These are phyloP conservation scores for Pseudopithomyces chartarum DNA, from an alignment of 2,329 filamentous ascomycete genomes.

Conservation along the genomic window DNA sequence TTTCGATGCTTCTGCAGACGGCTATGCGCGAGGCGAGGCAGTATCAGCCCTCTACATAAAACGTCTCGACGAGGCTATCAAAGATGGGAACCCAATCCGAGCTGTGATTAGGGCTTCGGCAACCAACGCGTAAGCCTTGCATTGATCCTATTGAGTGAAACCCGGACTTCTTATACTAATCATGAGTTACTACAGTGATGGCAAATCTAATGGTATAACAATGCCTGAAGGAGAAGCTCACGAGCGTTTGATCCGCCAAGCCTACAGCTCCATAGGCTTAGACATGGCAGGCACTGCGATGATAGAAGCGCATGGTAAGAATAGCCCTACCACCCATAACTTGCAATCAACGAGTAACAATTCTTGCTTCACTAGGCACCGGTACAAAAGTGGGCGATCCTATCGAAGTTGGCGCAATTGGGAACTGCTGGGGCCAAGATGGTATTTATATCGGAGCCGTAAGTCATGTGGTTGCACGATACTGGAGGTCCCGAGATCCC, in stretches of 20 bases:
- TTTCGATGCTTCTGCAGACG: neutral
- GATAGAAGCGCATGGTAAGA: neutral
- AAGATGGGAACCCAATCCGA: neutral
- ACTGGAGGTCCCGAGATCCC: too few species aligned
- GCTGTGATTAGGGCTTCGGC: neutral
- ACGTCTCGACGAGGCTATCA: neutral
- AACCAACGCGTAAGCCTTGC: neutral
- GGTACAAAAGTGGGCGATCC: neutral
- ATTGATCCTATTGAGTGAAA: too few species aligned
- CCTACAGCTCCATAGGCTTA: neutral
- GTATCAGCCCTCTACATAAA: neutral
- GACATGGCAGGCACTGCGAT: neutral
- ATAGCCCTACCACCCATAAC: neutral
- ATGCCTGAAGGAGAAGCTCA: neutral
- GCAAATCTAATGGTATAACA: neutral
- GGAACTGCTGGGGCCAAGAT: neutral
- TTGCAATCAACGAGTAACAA: too few species aligned
- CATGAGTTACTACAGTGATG: neutral
- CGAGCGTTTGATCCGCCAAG: neutral
- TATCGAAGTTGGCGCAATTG: neutral
- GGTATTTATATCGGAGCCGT: neutral
- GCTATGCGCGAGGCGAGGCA: neutral
- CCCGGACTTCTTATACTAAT: too few species aligned
- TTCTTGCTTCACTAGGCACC: neutral
- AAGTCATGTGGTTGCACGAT: neutral